phyloP scores from a whole-genome alignment of 768 basidiomycete species.

The Termitomyces eurrhizus region DNA sequence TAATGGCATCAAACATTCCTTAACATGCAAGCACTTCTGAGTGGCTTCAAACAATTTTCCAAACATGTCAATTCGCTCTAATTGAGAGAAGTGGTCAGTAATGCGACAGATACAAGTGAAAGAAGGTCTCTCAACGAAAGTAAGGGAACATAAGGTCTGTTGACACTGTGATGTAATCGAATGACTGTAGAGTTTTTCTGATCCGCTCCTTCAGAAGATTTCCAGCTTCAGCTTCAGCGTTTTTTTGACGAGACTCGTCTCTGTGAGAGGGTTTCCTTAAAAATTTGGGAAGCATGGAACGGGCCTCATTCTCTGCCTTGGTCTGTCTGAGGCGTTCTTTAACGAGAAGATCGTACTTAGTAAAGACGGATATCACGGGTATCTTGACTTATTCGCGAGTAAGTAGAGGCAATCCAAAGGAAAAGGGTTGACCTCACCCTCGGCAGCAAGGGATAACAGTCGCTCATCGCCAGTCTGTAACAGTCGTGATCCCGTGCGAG shows the following conservation, averaged over 20 bases:
- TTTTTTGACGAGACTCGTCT: not conserved
- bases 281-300: not conserved
- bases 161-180: not conserved
- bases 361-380: conserved; percentile 28
- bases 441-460: conserved; percentile 2
- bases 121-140: not conserved
- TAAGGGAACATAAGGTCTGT: not conserved
- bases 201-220: not conserved
- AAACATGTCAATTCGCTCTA: not conserved
- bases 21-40: not conserved
- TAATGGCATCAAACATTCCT: conserved; percentile 3
- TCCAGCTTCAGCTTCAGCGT: not conserved
- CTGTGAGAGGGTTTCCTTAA: not conserved
- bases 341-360: conserved; percentile 26
- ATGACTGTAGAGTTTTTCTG: not conserved
- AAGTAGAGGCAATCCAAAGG: not conserved
- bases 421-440: conserved; percentile 12
- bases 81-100: not conserved
- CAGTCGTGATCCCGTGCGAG: not conserved
- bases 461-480: not conserved
- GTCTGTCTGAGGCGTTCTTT: conserved; percentile 1
- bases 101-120: not conserved
- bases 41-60: not conserved
- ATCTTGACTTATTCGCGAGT: conserved; percentile 16
- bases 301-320: not conserved